Conservation (phyloP, 495 filamentous ascomycete genomes). For the Neurospora sp. region DNA sequence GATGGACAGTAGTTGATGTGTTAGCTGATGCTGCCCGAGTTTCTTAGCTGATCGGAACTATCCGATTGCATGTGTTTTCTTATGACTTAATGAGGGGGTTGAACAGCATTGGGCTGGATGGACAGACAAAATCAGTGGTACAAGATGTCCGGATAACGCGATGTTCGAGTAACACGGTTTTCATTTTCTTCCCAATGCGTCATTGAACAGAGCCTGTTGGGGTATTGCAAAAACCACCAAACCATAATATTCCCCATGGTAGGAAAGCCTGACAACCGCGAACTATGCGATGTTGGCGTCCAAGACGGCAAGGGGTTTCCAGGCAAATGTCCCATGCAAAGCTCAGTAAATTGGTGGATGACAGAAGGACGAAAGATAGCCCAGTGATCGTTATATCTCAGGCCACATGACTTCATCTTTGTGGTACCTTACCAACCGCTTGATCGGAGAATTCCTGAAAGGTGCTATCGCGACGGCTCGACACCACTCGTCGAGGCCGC, state of each 20-base stretch:
- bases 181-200: neutral
- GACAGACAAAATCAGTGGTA: neutral
- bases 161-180: neutral
- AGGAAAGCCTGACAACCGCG: neutral
- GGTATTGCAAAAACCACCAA: neutral
- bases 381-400: neutral
- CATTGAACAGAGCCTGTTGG: neutral
- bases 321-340: neutral
- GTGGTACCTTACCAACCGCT: neutral
- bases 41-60: neutral
- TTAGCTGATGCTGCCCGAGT: neutral
- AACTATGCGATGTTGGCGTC: neutral
- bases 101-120: neutral
- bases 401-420: neutral
- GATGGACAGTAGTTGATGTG: neutral
- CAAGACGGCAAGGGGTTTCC: neutral
- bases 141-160: neutral
- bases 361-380: neutral
- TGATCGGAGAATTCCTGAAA: neutral
- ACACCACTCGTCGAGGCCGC: neutral
- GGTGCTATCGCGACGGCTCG: neutral
- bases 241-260: neutral
- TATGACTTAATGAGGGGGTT: neutral
- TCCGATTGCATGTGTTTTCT: neutral
- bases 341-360: neutral